Evolutionary conservation across 2,329 filamentous ascomycete genomes (phyloP), one percentile per base, ranked within the genome.

Genomic region (Calonectria honghensis): DNA sequence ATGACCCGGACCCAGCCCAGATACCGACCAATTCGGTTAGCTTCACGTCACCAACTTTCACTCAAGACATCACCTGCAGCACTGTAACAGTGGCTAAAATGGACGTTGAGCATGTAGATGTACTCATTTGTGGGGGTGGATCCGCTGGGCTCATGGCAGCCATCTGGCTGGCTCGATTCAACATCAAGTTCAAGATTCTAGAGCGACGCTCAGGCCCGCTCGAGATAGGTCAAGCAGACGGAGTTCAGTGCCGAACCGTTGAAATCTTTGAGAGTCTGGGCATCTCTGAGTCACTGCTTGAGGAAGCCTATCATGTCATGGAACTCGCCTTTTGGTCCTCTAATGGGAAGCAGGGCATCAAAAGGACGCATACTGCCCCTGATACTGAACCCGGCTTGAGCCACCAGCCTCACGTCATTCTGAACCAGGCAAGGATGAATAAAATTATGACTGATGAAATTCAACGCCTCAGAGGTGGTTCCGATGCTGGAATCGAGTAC

Each of bases 241-340:
- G 76, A 18, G 73, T 78, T 18, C 75, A 78, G 29, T 77, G 70
- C 76, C 73, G 77, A 4, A 77, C 75, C 13, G 90, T 92, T 18
- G 91, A 93, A 80, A 88, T 93, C 29, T 91, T 92, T 66, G 91
- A 93, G 78, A 90, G 89, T 57, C 90, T 92, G 39, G 89, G 87
- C 1, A 86, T 93, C 4, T 86, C 87, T 2, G 89, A 91, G 59
- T 84, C 87, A 24, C 84, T 93, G 35, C 85, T 92, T 37, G 85
- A 87, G 41, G 90, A 92, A 73, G 87, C 90, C 0, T 92, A 89
- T 70, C 91, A 92, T 79, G 88, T 91, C 14, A 83, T 90, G 24
- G 91, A 93, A 81, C 84, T 91, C 4, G 86, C 87, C 4, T 92
- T 93, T 75, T 93, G 91, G 91, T 73, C 75, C 7, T 66, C 67